These are phyloP conservation scores for Lodderomyces theae DNA, from an alignment of 1,139 yeast genomes.

Conservation along the genomic window DNA sequence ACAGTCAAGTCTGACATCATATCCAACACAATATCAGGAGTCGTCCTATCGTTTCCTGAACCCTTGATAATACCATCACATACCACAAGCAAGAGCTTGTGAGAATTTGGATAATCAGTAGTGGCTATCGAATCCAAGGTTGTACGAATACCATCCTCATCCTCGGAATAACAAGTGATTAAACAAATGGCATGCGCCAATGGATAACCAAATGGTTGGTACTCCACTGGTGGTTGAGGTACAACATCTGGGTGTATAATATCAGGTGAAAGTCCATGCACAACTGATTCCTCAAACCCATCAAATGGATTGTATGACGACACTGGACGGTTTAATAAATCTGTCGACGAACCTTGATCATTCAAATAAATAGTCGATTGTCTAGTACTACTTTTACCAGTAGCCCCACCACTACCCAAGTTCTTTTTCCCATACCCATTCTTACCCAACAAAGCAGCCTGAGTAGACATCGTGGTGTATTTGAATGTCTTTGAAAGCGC, in stretches of 20 bases:
- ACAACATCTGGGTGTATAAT: conserved; percentile 70
- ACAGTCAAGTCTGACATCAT: conserved; percentile 84
- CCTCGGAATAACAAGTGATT: conserved; percentile 95
- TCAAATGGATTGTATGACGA: conserved; percentile 44
- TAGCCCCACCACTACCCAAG: conserved; percentile 8
- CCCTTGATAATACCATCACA: conserved; percentile 97
- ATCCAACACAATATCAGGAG: conserved; percentile 83
- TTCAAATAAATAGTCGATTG: conserved; percentile 25
- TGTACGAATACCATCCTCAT: conserved; percentile 77
- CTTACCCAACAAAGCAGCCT: conserved; percentile 41
- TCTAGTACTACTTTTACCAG: conserved; percentile 17
- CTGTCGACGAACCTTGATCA: conserved; percentile 37
- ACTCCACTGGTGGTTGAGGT: conserved; percentile 86
- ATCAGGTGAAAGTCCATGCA: conserved; percentile 61
- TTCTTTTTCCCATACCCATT: conserved; percentile 20
- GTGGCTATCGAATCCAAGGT: conserved; percentile 90
- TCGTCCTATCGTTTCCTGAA: conserved; percentile 78
- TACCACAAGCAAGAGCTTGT: conserved; percentile 75
- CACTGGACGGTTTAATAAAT: conserved; percentile 33
- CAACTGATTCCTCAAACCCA: conserved; percentile 33
- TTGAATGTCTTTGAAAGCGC: conserved; percentile 42
- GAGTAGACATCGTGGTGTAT: conserved; percentile 58
- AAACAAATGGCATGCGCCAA: conserved; percentile 78
- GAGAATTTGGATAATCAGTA: conserved; percentile 92
- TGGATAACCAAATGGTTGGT: conserved; percentile 86